Evolutionary conservation across 2,329 filamentous ascomycete species (phyloP), one percentile per base, ranked within the genome.

Genomic region (Stagonosporopsis vannaccii): DNA sequence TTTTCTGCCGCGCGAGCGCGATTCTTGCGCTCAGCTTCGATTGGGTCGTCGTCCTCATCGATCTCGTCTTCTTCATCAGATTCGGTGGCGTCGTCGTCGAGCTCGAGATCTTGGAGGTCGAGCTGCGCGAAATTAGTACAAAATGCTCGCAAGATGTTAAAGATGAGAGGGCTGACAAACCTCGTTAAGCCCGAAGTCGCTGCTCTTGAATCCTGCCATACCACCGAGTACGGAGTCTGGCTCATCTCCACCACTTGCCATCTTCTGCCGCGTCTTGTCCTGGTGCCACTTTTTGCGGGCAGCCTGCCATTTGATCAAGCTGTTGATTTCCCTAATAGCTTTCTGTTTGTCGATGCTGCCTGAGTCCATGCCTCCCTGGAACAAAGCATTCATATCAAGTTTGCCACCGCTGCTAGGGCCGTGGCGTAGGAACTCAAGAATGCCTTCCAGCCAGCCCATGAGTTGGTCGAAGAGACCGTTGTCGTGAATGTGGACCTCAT

Each of bases 221-320:
- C 72, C 76, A 6, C 73, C 72, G 9, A 78, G 59, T 23, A 71
- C 59, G 30, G 68, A 76, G 47, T 79, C 80, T 9, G 74, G 73
- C 33, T 81, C 80, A 6, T 82, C 81, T 6, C 74, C 82, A 3
- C 87, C 92, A 2, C 92, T 92, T 0, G 95, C 95, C 95, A 99
- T 98, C 83, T 99, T 99, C 80, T 98, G 95, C 50, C 93, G 83
- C 8, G 95, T 99, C 83, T 99, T 99, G 78, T 96, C 92, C 59
- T 94, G 88, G 74, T 99, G 95, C 95, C 95, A 99, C 79, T 94
- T 94, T 83, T 99, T 98, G 51, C 95, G 84, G 37, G 91, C 91
- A 73, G 93, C 91, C 76, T 99, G 95, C 95, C 95, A 99, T 43
- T 88, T 83, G 66, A 99, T 95, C 45, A 99, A 82, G 26, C 84